These are phyloP conservation scores for Kuraishia capsulata DNA, from an alignment of 805 yeast species.

Conservation along the genomic window DNA sequence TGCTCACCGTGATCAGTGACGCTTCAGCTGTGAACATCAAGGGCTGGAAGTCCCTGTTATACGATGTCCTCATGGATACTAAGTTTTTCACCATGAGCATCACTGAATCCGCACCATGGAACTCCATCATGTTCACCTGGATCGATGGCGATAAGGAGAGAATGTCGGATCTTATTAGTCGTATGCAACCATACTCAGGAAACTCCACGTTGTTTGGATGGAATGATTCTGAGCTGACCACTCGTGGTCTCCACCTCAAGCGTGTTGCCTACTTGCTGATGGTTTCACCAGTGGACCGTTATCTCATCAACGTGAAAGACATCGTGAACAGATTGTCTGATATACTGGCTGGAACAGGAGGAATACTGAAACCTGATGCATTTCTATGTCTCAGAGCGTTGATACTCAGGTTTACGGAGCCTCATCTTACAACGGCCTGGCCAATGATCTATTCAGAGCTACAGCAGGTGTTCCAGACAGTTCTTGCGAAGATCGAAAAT, in stretches of 20 bases:
- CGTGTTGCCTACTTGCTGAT: slow-evolving; percentile 58
- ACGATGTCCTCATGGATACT: slow-evolving; percentile 57
- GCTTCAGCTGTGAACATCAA: slow-evolving; percentile 28
- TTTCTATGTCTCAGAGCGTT: slow-evolving; percentile 57
- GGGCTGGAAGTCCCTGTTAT: slow-evolving; percentile 55
- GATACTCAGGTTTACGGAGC: slow-evolving; percentile 48
- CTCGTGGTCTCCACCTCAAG: slow-evolving; percentile 32
- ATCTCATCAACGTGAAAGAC: slow-evolving; percentile 39
- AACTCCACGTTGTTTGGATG: slow-evolving; percentile 38
- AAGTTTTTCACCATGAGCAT: slow-evolving; percentile 37
- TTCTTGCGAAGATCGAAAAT: slow-evolving; percentile 15
- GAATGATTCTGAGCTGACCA: slow-evolving; percentile 23
- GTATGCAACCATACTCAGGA: slow-evolving; percentile 39
- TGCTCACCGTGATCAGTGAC: slow-evolving; percentile 28
- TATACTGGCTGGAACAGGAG: slow-evolving; percentile 20
- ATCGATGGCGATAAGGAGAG: slow-evolving; percentile 52
- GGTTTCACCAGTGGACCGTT: slow-evolving; percentile 52
- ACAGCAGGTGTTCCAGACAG: slow-evolving; percentile 35
- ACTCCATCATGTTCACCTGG: slow-evolving; percentile 52
- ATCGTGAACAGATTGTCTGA: slow-evolving; percentile 25
- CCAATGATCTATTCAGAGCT: slow-evolving; percentile 54
- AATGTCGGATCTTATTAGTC: slow-evolving; percentile 39
- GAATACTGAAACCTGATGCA: slow-evolving; percentile 30
- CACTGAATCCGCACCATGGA: slow-evolving; percentile 36
- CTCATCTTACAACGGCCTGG: slow-evolving; percentile 67